Evolutionary conservation across 768 basidiomycete genomes (phyloP).

Genomic region (Phylloporus sp.): DNA sequence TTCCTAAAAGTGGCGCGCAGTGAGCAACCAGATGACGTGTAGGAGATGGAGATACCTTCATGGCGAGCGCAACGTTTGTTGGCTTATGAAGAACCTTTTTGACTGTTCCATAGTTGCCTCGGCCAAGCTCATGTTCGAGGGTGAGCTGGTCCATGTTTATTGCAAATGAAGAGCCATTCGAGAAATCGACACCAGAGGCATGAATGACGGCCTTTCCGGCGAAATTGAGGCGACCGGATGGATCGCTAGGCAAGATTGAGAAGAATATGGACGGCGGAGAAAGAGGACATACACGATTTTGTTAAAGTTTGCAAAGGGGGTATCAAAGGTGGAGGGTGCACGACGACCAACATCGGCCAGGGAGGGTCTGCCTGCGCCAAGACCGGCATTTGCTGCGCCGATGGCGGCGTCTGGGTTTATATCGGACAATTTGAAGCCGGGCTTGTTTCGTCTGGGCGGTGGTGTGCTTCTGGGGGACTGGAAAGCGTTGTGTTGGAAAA

Average conservation of each 20-base stretch:
- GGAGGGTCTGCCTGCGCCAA: slow-evolving; percentile 65
- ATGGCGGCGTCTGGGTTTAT: slow-evolving; percentile 51
- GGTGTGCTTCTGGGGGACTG: slow-evolving; percentile 33
- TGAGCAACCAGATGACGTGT: slow-evolving; percentile 9
- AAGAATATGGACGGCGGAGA: slow-evolving; percentile 2
- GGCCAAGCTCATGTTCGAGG: slow-evolving; percentile 89
- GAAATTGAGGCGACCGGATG: slow-evolving; percentile 93
- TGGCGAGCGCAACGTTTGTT: slow-evolving; percentile 95
- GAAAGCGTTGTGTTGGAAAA: slow-evolving; percentile 35
- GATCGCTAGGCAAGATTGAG: slow-evolving; percentile 57
- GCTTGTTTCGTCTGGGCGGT: slow-evolving; percentile 43
- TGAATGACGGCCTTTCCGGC: slow-evolving; percentile 90
- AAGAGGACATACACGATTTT: slow-evolving; percentile 78
- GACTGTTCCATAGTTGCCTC: slow-evolving; percentile 96
- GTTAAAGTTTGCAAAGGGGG: slow-evolving; percentile 89
- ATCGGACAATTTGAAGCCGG: slow-evolving; percentile 59
- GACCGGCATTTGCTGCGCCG: slow-evolving; percentile 60
- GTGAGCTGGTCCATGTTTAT: slow-evolving; percentile 95
- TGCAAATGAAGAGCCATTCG: slow-evolving; percentile 82
- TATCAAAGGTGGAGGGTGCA: slow-evolving; percentile 46
- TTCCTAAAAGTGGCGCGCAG: slow-evolving; percentile 55
- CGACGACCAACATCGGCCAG: slow-evolving; percentile 39
- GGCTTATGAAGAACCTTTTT: slow-evolving; percentile 93
- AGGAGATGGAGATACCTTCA: slow-evolving; percentile 68
- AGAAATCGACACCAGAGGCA: slow-evolving; percentile 85